Evolutionary conservation across 441 rosid species (phyloP), one percentile per base, ranked within the genome.

Genomic region (Syzygium malaccense): DNA sequence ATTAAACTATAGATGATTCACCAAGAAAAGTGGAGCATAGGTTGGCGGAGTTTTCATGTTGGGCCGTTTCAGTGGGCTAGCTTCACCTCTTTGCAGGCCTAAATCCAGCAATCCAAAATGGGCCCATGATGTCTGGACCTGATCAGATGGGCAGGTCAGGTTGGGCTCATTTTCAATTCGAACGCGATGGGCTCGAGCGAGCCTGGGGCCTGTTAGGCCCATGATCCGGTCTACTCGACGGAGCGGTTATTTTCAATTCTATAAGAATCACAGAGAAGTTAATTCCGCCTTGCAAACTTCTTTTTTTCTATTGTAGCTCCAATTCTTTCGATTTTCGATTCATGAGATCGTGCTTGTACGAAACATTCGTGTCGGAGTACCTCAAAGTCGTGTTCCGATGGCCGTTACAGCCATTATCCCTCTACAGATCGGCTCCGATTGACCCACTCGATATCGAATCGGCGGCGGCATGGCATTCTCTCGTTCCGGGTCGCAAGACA

Each of bases 401-500:
- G 75, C 75, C 17, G 41, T 66, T 8, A 15, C 4, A 32, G 23
- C 41, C 75, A 66, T 66, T 66, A 8, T 66, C 4, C 75, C 75
- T 32, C 41, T 17, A 66, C 17, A 8, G 3, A 66, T 66, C 45
- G 45, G 45, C 45, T 41, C 45, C 8, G 45, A 1, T 41, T 6
- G 4, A 32, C 4, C 3, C 25, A 66, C 78, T 32, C 14, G 25
- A 32, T 66, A 66, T 66, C 20, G 45, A 18, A 66, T 32, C 33
- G 45, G 45, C 4, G 79, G 45, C 7, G 25, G 45, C 14, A 3
- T 4, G 0, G 79, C 0, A 20, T 66, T 32, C 33, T 4, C 48
- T 19, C 0, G 25, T 9, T 32, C 25, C 2, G 25, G 78, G 25
- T 18, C 2, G 14, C 25, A 10, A 4, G 20, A 64, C 3, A 30